phyloP scores from a whole-genome alignment of 2,329 filamentous ascomycete genomes.

The Pseudogymnoascus sp. region DNA sequence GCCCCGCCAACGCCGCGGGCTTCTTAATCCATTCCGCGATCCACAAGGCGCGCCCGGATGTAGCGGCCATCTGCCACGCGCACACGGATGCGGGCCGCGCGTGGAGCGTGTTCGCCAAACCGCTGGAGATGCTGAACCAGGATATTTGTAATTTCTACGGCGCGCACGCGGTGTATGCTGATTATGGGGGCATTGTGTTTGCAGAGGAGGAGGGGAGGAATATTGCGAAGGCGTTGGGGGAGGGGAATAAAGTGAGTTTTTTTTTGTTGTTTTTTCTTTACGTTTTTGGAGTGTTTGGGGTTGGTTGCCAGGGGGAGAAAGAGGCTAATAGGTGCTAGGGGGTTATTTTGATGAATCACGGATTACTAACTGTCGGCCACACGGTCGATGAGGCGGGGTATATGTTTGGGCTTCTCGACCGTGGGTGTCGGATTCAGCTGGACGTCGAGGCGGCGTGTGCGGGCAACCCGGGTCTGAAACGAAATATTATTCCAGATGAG shows the following conservation, averaged over 20 bases:
- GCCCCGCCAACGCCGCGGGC: conserved; percentile 59
- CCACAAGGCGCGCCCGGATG: conserved; percentile 57
- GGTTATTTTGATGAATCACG: conserved; percentile 63
- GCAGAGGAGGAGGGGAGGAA: conserved; percentile 55
- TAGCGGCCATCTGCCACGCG: conserved; percentile 60
- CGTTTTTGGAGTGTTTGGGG: neutral
- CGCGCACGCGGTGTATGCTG: conserved; percentile 56
- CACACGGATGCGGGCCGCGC: conserved; percentile 61
- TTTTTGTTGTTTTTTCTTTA: neutral
- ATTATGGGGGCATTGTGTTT: conserved; percentile 58
- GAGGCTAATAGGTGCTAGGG: conserved; percentile 31
- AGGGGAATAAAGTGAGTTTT: conserved; percentile 36
- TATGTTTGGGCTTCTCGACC: conserved; percentile 60
- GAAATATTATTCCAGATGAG: conserved; percentile 48
- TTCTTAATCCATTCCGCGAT: conserved; percentile 64
- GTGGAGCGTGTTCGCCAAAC: conserved; percentile 57
- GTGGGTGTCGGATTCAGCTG: conserved; percentile 61
- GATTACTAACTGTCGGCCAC: conserved; percentile 59
- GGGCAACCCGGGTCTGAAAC: conserved; percentile 38
- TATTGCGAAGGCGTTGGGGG: conserved; percentile 56
- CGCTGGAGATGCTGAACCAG: conserved; percentile 64
- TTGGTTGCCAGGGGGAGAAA: neutral
- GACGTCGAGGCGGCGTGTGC: conserved; percentile 58
- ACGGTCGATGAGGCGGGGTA: conserved; percentile 71
- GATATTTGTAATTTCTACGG: conserved; percentile 59